Percentiles rank a stretch among this genome's conserved stretches.
Evolutionary conservation across 2,329 filamentous ascomycete species (phyloP).

Genomic region (Alternaria sp.): DNA sequence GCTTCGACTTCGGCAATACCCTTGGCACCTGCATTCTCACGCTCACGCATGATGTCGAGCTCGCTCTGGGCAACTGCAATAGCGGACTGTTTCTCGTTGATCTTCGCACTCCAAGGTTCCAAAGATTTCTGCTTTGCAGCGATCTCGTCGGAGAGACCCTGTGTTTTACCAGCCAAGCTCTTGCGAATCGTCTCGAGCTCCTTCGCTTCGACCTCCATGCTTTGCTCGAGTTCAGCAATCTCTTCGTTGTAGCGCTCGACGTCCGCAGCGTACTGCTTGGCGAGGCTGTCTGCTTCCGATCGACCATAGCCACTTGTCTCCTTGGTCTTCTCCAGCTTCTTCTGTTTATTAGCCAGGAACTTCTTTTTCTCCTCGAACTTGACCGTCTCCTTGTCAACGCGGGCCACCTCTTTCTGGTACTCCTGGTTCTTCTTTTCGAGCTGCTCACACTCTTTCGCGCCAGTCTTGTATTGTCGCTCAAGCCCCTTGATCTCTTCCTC

Average conservation of each 20-base stretch:
- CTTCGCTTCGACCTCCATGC: conserved; percentile 78
- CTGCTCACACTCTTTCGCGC: conserved; percentile 80
- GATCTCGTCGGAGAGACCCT: conserved; percentile 91
- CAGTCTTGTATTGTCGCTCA: conserved; percentile 81
- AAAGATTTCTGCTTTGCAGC: conserved; percentile 89
- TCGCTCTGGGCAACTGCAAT: conserved; percentile 96
- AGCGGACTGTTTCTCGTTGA: conserved; percentile 92
- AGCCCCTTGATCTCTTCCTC: conserved; percentile 90
- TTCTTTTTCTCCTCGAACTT: conserved; percentile 99
- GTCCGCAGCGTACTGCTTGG: conserved; percentile 78
- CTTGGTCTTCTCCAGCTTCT: conserved; percentile 91
- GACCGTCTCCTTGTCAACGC: conserved; percentile 94
- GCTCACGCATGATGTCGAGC: conserved; percentile 87
- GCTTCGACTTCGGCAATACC: conserved; percentile 82
- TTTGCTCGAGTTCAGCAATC: conserved; percentile 75
- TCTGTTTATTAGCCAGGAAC: conserved; percentile 87
- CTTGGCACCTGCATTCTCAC: conserved; percentile 83
- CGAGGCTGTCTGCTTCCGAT: conserved; percentile 76
- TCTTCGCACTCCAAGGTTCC: conserved; percentile 95
- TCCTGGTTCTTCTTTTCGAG: conserved; percentile 82
- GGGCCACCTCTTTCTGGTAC: conserved; percentile 84
- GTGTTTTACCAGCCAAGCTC: conserved; percentile 91
- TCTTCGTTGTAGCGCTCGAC: conserved; percentile 79
- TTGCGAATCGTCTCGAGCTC: conserved; percentile 86
- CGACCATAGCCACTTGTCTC: conserved; percentile 76